A percentile compares a stretch with the other conserved stretches of the same genome.
Evolutionary conservation across 352 stramenopile species (phyloP).

Genomic region (Pythium sukuiense): DNA sequence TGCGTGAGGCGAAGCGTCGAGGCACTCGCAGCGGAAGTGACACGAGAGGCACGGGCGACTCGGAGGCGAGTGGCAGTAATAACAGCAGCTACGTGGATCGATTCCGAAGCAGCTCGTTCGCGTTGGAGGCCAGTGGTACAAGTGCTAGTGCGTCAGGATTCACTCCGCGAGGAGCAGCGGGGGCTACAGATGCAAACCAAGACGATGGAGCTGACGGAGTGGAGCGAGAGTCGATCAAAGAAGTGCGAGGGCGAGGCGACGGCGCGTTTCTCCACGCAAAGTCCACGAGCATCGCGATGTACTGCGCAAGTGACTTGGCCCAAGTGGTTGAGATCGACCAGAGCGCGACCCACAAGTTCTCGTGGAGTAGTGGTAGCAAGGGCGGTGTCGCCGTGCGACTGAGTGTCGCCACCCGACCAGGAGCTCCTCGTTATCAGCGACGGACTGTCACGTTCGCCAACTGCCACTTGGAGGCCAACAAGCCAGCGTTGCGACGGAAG

Average conservation of each 20-base stretch:
- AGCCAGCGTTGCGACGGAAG: slow-evolving; percentile 41
- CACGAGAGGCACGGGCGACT: neutral
- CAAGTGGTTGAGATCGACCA: slow-evolving; percentile 45
- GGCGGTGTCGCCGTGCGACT: slow-evolving; percentile 58
- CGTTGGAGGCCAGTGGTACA: slow-evolving; percentile 18
- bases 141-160: neutral
- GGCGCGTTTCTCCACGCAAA: slow-evolving; percentile 64
- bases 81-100: slow-evolving; percentile 8
- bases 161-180: slow-evolving; percentile 7
- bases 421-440: neutral
- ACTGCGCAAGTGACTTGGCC: slow-evolving; percentile 40
- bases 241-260: slow-evolving; percentile 59
- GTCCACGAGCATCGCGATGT: slow-evolving; percentile 67
- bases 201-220: neutral
- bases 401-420: slow-evolving; percentile 25
- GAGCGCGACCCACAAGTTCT: slow-evolving; percentile 63
- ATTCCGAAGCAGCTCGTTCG: slow-evolving; percentile 16
- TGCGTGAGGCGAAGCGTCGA: slow-evolving; percentile 13
- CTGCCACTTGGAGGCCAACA: slow-evolving; percentile 72
- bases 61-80: slow-evolving; percentile 2
- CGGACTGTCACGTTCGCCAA: slow-evolving; percentile 69
- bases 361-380: slow-evolving; percentile 51
- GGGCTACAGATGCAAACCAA: neutral
- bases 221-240: slow-evolving; percentile 23
- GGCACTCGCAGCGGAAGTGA: neutral